phyloP scores from a whole-genome alignment of 768 basidiomycete genomes.

The Leucocoprinus sp. region DNA sequence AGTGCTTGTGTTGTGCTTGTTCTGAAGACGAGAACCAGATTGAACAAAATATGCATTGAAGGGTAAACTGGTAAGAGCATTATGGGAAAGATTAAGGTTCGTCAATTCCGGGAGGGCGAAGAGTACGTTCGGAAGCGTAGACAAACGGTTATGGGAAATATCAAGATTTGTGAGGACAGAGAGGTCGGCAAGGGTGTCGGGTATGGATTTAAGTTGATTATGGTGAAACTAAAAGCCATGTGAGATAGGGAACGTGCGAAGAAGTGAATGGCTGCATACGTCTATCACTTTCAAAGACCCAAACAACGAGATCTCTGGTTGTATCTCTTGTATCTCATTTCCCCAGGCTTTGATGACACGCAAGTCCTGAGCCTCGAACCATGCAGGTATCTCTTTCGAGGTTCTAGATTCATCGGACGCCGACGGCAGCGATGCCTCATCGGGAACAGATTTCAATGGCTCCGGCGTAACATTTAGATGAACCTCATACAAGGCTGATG shows the following conservation, averaged over 20 bases:
- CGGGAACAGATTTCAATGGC: conserved; percentile 52
- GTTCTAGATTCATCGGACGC: conserved; percentile 28
- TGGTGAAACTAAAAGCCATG: conserved; percentile 51
- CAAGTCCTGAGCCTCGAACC: conserved; percentile 81
- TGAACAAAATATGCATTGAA: conserved; percentile 52
- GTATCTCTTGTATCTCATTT: conserved; percentile 72
- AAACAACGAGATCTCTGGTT: conserved; percentile 77
- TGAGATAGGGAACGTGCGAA: conserved; percentile 8
- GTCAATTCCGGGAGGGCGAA: conserved; percentile 64
- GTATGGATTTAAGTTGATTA: conserved; percentile 57
- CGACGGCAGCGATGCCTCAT: conserved; percentile 46
- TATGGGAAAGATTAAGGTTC: conserved; percentile 65
- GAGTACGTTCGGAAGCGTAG: conserved; percentile 51
- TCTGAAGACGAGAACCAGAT: conserved; percentile 15
- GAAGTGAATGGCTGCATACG: conserved; percentile 34
- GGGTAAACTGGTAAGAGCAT: conserved; percentile 50
- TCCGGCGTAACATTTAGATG: conserved; percentile 72
- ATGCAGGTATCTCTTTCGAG: conserved; percentile 45
- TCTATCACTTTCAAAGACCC: conserved; percentile 76
- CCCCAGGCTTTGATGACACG: conserved; percentile 70
- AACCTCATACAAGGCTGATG: conserved; percentile 71
- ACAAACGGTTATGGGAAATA: conserved; percentile 65
- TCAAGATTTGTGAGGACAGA: conserved; percentile 60
- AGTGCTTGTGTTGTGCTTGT: conserved; percentile 29
- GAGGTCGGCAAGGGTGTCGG: conserved; percentile 61